Evolutionary conservation across 768 basidiomycete species (phyloP), one percentile per base, ranked within the genome.

Genomic region (Boletus edulis): DNA sequence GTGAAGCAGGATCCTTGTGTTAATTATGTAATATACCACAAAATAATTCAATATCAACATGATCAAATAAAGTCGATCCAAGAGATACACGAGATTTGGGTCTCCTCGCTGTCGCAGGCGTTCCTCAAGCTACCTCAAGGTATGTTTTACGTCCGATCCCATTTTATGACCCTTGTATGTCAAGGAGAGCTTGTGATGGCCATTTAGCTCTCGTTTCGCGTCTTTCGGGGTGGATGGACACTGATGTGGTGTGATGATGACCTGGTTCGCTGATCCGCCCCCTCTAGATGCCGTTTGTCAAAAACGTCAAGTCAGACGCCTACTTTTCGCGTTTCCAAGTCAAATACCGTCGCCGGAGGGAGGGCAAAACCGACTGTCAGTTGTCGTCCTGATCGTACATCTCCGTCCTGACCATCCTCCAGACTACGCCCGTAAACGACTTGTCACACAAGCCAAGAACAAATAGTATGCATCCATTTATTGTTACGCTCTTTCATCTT

Each of bases 321-420:
- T 98, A 98, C 87, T 97, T 93, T 80, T 97, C 94, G 59, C 87
- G 95, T 60, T 97, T 89, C 82, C 94, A 97, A 80, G 95, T 98
- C 68, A 98, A 98, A 81, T 97, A 97, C 77, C 91, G 96, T 72
- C 81, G 97, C 70, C 81, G 97, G 63, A 86, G 94, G 72, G 97
- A 99, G 79, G 97, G 97, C 57, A 98, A 96, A 82, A 99, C 97
- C 58, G 97, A 99, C 72, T 99, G 91, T 92, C 57, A 66, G 86
- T 74, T 35, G n/a, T 22, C 31, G 17, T 46, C 14, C 54, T 48
- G 15, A 49, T 42, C 15, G 7, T 46, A 24, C n/a, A 34, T 34
- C n/a, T 18, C 34, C 38, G 3, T 48, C 42, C 60, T 63, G 20
- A 65, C 49, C 11, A n/a, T 51, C 37, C 50, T 32, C 22, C 29